Conservation (phyloP, 2,329 filamentous ascomycete genomes). For the Knufia petricola region DNA sequence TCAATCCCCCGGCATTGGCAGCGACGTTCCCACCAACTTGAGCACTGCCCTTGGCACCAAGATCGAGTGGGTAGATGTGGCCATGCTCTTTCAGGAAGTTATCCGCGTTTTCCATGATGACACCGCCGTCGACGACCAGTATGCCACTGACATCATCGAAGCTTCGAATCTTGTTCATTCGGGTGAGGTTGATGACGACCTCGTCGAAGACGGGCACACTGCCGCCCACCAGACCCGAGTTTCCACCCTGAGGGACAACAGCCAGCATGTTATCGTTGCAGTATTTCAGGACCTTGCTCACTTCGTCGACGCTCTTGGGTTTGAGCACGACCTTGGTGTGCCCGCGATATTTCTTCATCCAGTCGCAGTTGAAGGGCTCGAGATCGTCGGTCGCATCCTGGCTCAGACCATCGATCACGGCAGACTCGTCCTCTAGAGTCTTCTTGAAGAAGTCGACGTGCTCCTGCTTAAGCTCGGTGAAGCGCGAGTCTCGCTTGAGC, state of each 20-base stretch:
- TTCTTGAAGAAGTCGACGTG: slow-evolving; percentile 76
- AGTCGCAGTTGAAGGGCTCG: slow-evolving; percentile 89
- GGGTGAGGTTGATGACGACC: slow-evolving; percentile 81
- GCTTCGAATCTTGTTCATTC: slow-evolving; percentile 82
- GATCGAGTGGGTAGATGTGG: slow-evolving; percentile 88
- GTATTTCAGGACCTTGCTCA: slow-evolving; percentile 84
- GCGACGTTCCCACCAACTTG: slow-evolving; percentile 93
- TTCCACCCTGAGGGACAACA: slow-evolving; percentile 93
- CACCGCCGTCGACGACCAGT: slow-evolving; percentile 80
- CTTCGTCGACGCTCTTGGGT: slow-evolving; percentile 73
- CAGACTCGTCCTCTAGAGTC: slow-evolving; percentile 68
- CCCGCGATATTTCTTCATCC: slow-evolving; percentile 98
- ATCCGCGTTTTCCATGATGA: slow-evolving; percentile 82
- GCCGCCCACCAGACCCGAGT: slow-evolving; percentile 90
- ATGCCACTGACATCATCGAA: slow-evolving; percentile 92
- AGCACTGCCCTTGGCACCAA: slow-evolving; percentile 96
- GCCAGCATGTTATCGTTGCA: slow-evolving; percentile 89
- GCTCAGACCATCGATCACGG: slow-evolving; percentile 74
- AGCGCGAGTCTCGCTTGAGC: slow-evolving; percentile 68
- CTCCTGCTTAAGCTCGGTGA: slow-evolving; percentile 57
- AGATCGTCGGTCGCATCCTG: slow-evolving; percentile 67
- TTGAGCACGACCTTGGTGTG: slow-evolving; percentile 81
- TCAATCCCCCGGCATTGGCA: slow-evolving; percentile 87
- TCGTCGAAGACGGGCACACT: slow-evolving; percentile 97
- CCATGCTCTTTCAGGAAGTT: slow-evolving; percentile 71